Base-by-base conservation (phyloP, 179 eudicot species). In the Patellifolia procumbens region DNA sequence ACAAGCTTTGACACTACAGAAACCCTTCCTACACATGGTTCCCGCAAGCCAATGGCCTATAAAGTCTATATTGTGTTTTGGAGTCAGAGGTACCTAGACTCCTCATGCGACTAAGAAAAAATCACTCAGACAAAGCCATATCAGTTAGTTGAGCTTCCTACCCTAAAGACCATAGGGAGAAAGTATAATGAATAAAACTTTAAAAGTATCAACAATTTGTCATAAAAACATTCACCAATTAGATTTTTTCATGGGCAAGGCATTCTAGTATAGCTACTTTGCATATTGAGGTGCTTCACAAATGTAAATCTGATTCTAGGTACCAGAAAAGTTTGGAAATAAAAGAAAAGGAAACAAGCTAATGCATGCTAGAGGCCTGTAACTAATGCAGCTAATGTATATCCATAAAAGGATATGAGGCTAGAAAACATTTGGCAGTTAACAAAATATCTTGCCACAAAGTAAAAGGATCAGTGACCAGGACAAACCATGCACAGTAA, bases 401-500 rank as follows among this genome's bases (percentile, higher is more conserved):
- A 65, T 15, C 5, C 28, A 46, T n/a, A 19, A 22, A 16, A 6
- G 26, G 26, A 46, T 2, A 46, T 72, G 60, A 71, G 55, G 10
- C 13, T 5, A 60, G 31, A 48, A 16, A 76, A 80, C 56, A 56
- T 19, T 68, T 58, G 19, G 11, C 37, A 72, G 8, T 43, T 60
- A 74, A 63, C 29, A 15, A 46, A 10, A 48, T 24, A 64, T 49
- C 37, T 49, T 9, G 49, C 70, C 49, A 34, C 29, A 15, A 37
- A 17, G 59, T 51, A 70, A 64, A 74, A 45, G 61, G 19, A 56
- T 53, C 63, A 24, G 76, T 63, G 70, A 79, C 48, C 58, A 79
- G 43, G 31, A 80, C 83, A 43, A 43, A 92, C 97, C 96, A 80
- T 87, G 93, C 39, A 84, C 92, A 31, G 90, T 87, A 74, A 91